Evolutionary conservation across 768 basidiomycete genomes (phyloP).

Genomic region (Boletus eberwhitei): DNA sequence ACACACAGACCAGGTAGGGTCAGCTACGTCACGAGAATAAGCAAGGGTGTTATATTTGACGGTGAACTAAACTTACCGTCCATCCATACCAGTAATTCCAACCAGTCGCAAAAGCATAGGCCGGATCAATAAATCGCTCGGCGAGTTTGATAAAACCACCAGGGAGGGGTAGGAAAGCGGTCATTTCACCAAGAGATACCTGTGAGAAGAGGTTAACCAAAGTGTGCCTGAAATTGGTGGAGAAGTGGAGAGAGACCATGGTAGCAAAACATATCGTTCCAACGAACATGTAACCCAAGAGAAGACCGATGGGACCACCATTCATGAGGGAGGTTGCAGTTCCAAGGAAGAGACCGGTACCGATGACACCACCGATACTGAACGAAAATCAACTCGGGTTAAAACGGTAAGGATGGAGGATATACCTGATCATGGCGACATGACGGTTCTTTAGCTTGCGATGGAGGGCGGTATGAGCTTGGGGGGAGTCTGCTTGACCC

Average conservation of each 20-base stretch:
- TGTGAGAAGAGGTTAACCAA: conserved; percentile 7
- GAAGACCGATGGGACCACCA: conserved; percentile 47
- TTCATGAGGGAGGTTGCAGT: conserved; percentile 33
- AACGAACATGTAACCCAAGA: conserved; percentile 39
- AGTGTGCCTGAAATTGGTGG: background rate
- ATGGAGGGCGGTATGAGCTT: conserved; percentile 11
- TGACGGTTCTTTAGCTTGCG: conserved; percentile 35
- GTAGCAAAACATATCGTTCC: conserved; percentile 38
- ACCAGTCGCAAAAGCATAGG: conserved; percentile 42
- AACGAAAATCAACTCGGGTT: background rate
- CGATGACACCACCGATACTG: conserved; percentile 39
- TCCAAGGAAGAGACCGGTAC: conserved; percentile 38
- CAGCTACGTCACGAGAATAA: conserved; percentile 7
- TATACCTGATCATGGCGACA: conserved; percentile 36
- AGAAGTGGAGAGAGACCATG: conserved; percentile 27
- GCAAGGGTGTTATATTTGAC: conserved; percentile 1
- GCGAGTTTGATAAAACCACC: conserved; percentile 47
- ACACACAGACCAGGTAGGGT: conserved; percentile 24
- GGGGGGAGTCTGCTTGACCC: background rate
- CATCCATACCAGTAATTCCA: conserved; percentile 44
- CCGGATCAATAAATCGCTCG: conserved; percentile 46
- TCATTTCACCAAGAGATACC: conserved; percentile 44
- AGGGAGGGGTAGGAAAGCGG: conserved; percentile 41
- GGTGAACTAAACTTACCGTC: conserved; percentile 14
- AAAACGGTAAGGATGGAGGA: background rate